These are phyloP conservation scores for Candida sithepensis DNA, from an alignment of 805 yeast genomes.

Conservation along the genomic window DNA sequence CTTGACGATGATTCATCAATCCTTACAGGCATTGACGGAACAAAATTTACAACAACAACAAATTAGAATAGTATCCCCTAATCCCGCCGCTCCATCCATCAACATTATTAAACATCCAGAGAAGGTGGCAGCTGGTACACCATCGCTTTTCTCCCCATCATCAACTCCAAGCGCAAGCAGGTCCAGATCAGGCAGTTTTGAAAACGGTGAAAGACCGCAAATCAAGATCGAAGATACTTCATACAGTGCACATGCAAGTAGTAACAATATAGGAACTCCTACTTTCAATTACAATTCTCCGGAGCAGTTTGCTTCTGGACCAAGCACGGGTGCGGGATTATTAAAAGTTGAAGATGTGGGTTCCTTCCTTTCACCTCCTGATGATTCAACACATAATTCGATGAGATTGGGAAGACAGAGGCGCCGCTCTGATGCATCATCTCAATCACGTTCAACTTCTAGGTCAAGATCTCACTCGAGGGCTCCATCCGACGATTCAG, in stretches of 20 bases:
- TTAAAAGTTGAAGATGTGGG: conserved; percentile 32
- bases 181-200: conserved; percentile 29
- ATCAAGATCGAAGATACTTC: conserved; percentile 26
- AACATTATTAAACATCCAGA: conserved; percentile 36
- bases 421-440: conserved; percentile 24
- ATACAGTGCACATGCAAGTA: neutral
- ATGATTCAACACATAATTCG: conserved; percentile 26
- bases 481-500: conserved; percentile 27
- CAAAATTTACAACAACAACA: conserved; percentile 18
- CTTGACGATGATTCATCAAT: conserved; percentile 7
- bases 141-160: conserved; percentile 53
- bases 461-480: conserved; percentile 24
- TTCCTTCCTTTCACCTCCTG: conserved; percentile 23
- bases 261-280: conserved; percentile 4
- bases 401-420: conserved; percentile 41
- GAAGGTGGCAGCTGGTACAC: conserved; percentile 43
- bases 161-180: conserved; percentile 34
- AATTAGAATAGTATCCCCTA: conserved; percentile 1
- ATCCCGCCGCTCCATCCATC: conserved; percentile 15
- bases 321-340: neutral
- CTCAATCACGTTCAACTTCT: conserved; percentile 34
- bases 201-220: conserved; percentile 12
- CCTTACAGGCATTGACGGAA: conserved; percentile 18
- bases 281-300: conserved; percentile 6
- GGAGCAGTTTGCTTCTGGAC: conserved; percentile 1